These are phyloP conservation scores for Lipomyces japonicus DNA, from an alignment of 805 yeast species.

Conservation along the genomic window DNA sequence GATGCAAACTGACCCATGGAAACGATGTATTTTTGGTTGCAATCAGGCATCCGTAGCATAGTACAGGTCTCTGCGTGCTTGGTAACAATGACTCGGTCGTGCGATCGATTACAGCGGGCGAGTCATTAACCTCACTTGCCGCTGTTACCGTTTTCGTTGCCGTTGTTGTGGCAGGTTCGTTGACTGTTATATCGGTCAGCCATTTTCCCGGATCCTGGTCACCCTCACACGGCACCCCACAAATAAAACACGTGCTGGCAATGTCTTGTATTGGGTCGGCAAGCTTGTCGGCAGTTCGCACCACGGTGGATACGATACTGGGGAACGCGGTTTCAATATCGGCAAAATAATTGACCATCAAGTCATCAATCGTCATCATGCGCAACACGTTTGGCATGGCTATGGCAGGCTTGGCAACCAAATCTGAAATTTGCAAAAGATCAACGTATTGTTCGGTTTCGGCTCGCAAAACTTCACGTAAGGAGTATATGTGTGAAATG, in stretches of 20 bases:
- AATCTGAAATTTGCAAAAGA: slow-evolving; percentile 42
- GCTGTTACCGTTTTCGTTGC: slow-evolving; percentile 28
- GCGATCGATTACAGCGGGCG: background rate
- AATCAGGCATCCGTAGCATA: slow-evolving; percentile 25
- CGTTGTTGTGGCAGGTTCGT: slow-evolving; percentile 42
- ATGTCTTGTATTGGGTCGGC: slow-evolving; percentile 29
- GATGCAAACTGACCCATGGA: slow-evolving; percentile 40
- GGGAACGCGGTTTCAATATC: slow-evolving; percentile 75
- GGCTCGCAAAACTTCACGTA: slow-evolving; percentile 66
- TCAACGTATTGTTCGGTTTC: slow-evolving; percentile 60
- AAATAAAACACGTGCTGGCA: slow-evolving; percentile 49
- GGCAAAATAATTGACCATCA: slow-evolving; percentile 67
- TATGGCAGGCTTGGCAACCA: slow-evolving; percentile 32
- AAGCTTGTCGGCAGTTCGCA: slow-evolving; percentile 79
- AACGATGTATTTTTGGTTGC: slow-evolving; percentile 32
- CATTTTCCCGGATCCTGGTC: slow-evolving; percentile 52
- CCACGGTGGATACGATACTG: slow-evolving; percentile 87
- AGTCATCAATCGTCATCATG: slow-evolving; percentile 76
- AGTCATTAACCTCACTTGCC: slow-evolving; percentile 13
- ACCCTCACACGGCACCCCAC: slow-evolving; percentile 52
- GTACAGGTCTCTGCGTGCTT: background rate
- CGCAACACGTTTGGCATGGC: slow-evolving; percentile 48
- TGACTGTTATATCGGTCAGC: slow-evolving; percentile 66
- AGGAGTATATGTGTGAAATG: slow-evolving; percentile 58
- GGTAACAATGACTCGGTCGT: background rate